Evolutionary conservation across 1,284 basidiomycete species (phyloP), one percentile per base, ranked within the genome.

Genomic region (Earliella scabrosa): DNA sequence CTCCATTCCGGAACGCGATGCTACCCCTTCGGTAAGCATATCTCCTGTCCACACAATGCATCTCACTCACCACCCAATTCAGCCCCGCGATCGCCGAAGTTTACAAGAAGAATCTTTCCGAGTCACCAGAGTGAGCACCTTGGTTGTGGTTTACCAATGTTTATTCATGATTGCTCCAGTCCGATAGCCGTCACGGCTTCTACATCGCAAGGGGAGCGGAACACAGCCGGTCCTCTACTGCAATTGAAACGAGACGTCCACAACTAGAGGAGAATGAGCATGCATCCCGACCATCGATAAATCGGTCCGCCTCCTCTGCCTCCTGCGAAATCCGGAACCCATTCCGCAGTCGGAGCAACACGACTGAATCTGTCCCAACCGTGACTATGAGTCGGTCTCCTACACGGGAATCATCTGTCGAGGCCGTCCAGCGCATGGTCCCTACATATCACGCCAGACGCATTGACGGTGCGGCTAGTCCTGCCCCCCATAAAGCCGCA

Each of bases 311-410:
- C 3, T 51, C 50, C 10, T 34, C 41, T 8, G 16, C 16, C 10
- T 58, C 59, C 6, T 48, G 36, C 34, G 53, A 52, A 18, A 26
- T 61, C 14, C 59, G 53, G 27, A 61, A 61, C 29, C 59, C 59
- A 1, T 61, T 61, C 44, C 56, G 56, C 18, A 58, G 35, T 40
- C 53, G 56, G 20, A 58, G 29, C 32, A 34, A 48, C 20, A 58
- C 59, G n/a, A 36, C 3, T 47, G 59, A 61, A 4, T 55, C 59
- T 1, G 3, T 51, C 3, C 18, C 32, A 4, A 58, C 53, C 32
- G 6, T 48, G 1, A n/a, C 46, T 14, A 52, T 41, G 13, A 43
- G 49, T 10, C 52, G 52, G 44, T 43, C 46, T 11, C 27, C 44
- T 1, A 52, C 52, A 1, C 38, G 43, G 41, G 55, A 52, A 16